phyloP scores from a whole-genome alignment of 2,329 filamentous ascomycete genomes.

The Aspergillus versicolor region DNA sequence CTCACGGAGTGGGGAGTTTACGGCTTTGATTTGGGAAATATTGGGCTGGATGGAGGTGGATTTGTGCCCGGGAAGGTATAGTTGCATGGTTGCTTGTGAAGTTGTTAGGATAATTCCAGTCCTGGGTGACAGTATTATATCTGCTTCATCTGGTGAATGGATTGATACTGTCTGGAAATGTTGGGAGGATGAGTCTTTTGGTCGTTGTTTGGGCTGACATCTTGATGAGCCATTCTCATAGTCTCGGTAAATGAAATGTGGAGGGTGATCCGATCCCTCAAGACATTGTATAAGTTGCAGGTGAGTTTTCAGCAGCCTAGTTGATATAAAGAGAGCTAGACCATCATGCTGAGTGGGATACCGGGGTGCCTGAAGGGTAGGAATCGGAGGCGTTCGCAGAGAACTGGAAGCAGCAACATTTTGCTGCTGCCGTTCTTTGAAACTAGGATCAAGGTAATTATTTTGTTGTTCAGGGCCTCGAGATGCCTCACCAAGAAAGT shows the following conservation, averaged over 20 bases:
- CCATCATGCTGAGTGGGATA: conserved; percentile 17
- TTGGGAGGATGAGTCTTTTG: background rate
- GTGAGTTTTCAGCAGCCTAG: conserved; percentile 26
- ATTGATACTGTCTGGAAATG: background rate
- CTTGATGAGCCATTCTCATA: conserved; percentile 7
- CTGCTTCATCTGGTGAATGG: conserved; percentile 44
- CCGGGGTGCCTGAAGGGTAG: conserved; percentile 26
- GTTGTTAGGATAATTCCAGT: conserved; percentile 70
- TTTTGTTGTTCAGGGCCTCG: background rate
- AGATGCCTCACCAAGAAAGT: conserved; percentile 18
- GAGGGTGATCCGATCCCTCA: conserved; percentile 15
- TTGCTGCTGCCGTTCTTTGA: background rate
- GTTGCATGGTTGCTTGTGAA: conserved; percentile 70
- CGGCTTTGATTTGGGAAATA: conserved; percentile 24
- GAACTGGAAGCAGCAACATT: background rate
- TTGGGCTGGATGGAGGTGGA: conserved; percentile 6
- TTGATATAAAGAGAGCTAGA: conserved; percentile 26
- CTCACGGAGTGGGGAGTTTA: conserved; percentile 52
- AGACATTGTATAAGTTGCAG: conserved; percentile 20
- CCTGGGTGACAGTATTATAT: conserved; percentile 68
- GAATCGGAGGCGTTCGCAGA: background rate
- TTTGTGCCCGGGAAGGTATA: conserved; percentile 63
- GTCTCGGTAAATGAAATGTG: conserved; percentile 28
- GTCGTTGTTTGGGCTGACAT: background rate
- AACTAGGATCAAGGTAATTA: background rate